Evolutionary conservation across 2,329 filamentous ascomycete genomes (phyloP).

Genomic region (Periglandula ipomoeae): DNA sequence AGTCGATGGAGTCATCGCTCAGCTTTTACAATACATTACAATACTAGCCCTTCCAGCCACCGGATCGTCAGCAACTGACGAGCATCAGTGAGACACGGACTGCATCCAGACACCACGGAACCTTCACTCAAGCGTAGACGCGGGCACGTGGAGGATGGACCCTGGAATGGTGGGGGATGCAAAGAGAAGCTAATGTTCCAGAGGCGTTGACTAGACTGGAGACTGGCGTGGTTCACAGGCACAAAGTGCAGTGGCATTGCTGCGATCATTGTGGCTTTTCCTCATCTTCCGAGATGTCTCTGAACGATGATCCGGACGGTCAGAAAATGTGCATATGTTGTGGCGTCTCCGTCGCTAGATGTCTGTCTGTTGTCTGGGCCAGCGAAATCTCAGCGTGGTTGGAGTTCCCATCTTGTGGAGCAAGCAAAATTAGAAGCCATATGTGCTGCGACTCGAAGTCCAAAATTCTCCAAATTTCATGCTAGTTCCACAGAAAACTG

Average conservation of each 20-base stretch:
- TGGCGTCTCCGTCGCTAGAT: background rate
- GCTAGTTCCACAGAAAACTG: too few species aligned
- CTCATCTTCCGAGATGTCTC: background rate
- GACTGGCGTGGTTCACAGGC: background rate
- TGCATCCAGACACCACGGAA: background rate
- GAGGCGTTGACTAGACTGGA: conserved; percentile 1
- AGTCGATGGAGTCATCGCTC: background rate
- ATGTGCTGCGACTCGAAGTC: too few species aligned
- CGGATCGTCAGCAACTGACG: background rate
- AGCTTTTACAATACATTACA: conserved; percentile 1
- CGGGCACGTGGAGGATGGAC: conserved; percentile 1
- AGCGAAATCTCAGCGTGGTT: too few species aligned
- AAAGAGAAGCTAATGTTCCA: background rate
- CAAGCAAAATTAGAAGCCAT: too few species aligned
- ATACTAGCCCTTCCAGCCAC: background rate
- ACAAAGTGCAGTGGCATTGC: background rate
- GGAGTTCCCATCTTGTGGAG: too few species aligned
- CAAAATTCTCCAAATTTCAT: too few species aligned
- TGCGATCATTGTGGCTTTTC: background rate
- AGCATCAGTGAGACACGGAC: background rate
- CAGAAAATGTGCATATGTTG: background rate
- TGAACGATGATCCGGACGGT: background rate
- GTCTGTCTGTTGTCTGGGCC: too few species aligned
- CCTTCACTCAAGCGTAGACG: background rate
- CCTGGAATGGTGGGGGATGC: background rate